These are phyloP conservation scores for Populus deltoides DNA, from an alignment of 345 rosid species.

Conservation along the genomic window DNA sequence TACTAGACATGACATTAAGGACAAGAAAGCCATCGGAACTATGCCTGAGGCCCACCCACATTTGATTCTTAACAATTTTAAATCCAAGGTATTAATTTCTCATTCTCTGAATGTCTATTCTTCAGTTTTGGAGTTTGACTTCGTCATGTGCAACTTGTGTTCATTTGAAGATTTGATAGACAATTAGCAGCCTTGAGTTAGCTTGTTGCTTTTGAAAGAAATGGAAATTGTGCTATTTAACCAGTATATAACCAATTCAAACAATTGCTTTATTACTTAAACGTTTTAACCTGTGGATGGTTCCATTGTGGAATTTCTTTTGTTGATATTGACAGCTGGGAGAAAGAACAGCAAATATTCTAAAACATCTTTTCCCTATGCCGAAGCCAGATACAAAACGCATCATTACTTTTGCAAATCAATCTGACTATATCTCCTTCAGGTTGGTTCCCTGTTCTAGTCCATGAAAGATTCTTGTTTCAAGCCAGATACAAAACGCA, in stretches of 20 bases:
- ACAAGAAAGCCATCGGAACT: slow-evolving; percentile 66
- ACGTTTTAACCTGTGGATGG: neutral
- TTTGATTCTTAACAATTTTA: slow-evolving; percentile 75
- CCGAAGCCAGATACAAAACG: slow-evolving; percentile 79
- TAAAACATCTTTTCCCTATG: slow-evolving; percentile 88
- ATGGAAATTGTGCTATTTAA: neutral
- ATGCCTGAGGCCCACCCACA: slow-evolving; percentile 96
- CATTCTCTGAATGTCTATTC: neutral
- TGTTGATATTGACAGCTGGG: slow-evolving; percentile 51
- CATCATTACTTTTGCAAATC: slow-evolving; percentile 77
- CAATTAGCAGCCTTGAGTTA: neutral
- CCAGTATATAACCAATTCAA: neutral
- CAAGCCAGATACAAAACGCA: too few species aligned
- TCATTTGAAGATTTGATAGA: neutral
- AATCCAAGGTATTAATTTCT: slow-evolving; percentile 51
- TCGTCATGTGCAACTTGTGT: neutral
- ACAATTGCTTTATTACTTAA: neutral
- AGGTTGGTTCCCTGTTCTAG: slow-evolving; percentile 48
- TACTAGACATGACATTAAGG: slow-evolving; percentile 84
- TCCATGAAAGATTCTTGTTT: neutral
- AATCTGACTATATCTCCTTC: slow-evolving; percentile 79
- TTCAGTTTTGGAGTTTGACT: neutral
- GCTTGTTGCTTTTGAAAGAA: neutral
- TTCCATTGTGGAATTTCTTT: neutral
- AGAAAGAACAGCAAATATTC: slow-evolving; percentile 66